Conservation (phyloP, 495 filamentous ascomycete species). For the Letharia lupina region DNA sequence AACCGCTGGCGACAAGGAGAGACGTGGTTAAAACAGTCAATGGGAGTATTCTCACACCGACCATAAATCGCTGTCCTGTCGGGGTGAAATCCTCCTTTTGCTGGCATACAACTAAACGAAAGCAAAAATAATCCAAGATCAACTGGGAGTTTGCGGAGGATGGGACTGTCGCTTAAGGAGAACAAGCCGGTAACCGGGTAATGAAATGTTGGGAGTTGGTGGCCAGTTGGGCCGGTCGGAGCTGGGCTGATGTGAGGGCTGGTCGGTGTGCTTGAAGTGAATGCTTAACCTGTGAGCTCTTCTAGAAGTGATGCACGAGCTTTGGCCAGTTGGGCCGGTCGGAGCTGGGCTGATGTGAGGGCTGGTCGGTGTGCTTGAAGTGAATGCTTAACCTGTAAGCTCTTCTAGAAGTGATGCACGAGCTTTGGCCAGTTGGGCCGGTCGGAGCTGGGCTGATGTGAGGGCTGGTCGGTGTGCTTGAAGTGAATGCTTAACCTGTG, state of each 20-base stretch:
- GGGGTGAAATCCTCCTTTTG: no score
- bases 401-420: neutral
- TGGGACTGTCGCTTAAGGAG: constrained; percentile 5
- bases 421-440: neutral
- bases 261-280: no score
- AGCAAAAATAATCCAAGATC: no score
- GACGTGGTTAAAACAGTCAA: no score
- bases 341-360: neutral
- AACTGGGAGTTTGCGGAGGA: neutral
- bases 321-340: neutral
- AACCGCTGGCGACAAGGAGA: no score
- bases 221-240: neutral
- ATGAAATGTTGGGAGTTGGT: neutral
- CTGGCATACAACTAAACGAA: no score
- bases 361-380: neutral
- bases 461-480: neutral
- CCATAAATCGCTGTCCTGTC: no score
- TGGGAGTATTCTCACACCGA: no score
- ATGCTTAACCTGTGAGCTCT: neutral
- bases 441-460: neutral
- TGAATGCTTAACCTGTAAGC: neutral
- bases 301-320: neutral
- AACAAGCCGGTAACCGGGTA: neutral
- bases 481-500: no score
- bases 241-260: neutral